phyloP scores from a whole-genome alignment of 2,329 filamentous ascomycete genomes.

The Neopestalotiopsis rosae region DNA sequence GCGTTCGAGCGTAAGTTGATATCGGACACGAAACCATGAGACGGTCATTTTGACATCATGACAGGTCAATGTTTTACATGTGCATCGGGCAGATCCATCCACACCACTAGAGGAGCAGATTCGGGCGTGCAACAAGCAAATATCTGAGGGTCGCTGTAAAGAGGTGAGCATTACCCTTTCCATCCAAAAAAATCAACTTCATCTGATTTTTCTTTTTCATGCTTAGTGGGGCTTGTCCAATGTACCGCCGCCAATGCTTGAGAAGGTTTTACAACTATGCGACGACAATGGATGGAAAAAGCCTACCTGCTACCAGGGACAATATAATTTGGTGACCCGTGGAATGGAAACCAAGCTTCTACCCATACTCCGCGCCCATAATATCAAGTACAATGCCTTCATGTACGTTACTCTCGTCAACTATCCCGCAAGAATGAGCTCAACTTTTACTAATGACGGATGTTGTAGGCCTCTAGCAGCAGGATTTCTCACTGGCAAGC shows the following conservation, averaged over 20 bases:
- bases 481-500: background rate
- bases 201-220: background rate
- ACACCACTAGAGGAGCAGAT: background rate
- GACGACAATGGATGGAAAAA: background rate
- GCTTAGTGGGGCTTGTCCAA: background rate
- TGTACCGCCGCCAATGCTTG: background rate
- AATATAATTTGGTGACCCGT: background rate
- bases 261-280: background rate
- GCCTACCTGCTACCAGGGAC: background rate
- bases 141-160: background rate
- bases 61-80: background rate
- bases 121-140: background rate
- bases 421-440: background rate
- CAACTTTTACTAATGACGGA: background rate
- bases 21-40: fast-evolving
- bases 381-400: background rate
- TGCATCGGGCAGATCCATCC: background rate
- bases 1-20: background rate
- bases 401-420: background rate
- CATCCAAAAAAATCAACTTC: background rate
- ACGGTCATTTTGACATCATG: background rate
- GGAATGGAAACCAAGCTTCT: background rate
- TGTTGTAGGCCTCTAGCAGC: background rate
- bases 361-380: background rate
- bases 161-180: background rate